A percentile compares a stretch with the other conserved stretches of the same genome.
These are phyloP conservation scores for Blastomyces parvus DNA, from an alignment of 2,329 filamentous ascomycete species.

Conservation along the genomic window DNA sequence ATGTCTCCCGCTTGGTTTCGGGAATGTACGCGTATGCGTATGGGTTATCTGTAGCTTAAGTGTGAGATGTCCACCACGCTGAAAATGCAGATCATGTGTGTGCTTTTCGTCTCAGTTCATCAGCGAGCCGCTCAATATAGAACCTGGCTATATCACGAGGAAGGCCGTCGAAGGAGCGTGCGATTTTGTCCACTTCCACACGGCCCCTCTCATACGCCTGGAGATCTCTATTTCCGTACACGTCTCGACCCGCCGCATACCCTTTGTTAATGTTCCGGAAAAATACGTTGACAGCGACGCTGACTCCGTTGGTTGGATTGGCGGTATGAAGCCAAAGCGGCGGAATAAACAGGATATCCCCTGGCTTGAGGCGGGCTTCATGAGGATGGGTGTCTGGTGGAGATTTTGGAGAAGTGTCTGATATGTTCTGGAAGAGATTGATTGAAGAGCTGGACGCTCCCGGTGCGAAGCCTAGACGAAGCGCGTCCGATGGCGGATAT, in stretches of 20 bases:
- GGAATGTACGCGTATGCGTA: background rate
- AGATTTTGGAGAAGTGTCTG: constrained; percentile 44
- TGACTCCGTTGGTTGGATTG: constrained; percentile 37
- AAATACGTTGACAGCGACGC: constrained; percentile 82
- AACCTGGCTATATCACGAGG: constrained; percentile 61
- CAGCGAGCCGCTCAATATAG: constrained; percentile 62
- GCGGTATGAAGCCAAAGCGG: constrained; percentile 75
- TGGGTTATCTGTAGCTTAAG: background rate
- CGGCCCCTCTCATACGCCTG: constrained; percentile 75
- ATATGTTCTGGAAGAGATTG: constrained; percentile 52
- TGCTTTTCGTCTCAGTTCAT: constrained; percentile 47
- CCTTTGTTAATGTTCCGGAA: constrained; percentile 60
- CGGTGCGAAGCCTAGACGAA: constrained; percentile 58
- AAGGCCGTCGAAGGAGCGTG: constrained; percentile 39
- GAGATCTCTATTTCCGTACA: constrained; percentile 81
- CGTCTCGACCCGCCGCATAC: constrained; percentile 67
- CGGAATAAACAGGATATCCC: constrained; percentile 72
- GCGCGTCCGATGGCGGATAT: constrained; percentile 69
- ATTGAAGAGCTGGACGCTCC: constrained; percentile 72
- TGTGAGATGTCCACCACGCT: background rate
- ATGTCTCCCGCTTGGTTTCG: background rate
- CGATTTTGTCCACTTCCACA: constrained; percentile 59
- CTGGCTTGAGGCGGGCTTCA: constrained; percentile 56
- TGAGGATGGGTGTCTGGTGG: constrained; percentile 56
- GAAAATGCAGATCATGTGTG: constrained; percentile 5